A percentile compares a stretch with the other conserved stretches of the same genome.
phyloP scores from a whole-genome alignment of 441 rosid genomes.

The Biscutella laevigata region DNA sequence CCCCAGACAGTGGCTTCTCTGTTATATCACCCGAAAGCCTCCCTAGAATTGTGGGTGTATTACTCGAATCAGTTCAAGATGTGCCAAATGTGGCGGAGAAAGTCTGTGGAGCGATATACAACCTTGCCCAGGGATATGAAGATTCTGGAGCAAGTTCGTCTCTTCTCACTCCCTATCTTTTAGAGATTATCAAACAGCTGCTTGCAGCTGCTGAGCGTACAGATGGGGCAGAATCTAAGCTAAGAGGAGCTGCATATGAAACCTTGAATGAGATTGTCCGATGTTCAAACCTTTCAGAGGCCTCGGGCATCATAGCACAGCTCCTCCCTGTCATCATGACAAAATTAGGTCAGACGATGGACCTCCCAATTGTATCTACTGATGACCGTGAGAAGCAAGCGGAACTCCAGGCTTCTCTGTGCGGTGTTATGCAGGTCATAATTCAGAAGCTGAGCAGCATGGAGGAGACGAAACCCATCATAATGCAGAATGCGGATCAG shows the following conservation, averaged over 20 bases:
- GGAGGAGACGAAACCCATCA: constrained; percentile 49
- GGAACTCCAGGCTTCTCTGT: constrained; percentile 79
- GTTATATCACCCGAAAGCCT: constrained; percentile 59
- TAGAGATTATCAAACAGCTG: constrained; percentile 53
- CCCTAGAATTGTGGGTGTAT: constrained; percentile 47
- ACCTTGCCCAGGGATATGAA: constrained; percentile 90
- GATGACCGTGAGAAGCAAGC: constrained; percentile 92
- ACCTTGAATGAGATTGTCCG: constrained; percentile 87
- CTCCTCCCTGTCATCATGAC: constrained; percentile 72
- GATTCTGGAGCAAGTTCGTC: constrained; percentile 59
- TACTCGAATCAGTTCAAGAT: constrained; percentile 72
- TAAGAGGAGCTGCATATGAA: constrained; percentile 76
- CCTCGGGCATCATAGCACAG: constrained; percentile 56
- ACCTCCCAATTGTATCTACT: constrained; percentile 58
- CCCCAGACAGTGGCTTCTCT: constrained; percentile 69
- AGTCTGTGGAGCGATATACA: constrained; percentile 90
- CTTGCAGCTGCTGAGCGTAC: constrained; percentile 67
- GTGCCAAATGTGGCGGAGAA: constrained; percentile 91
- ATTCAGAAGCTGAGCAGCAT: constrained; percentile 71
- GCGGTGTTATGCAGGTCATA: constrained; percentile 91
- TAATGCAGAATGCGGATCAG: constrained; percentile 71
- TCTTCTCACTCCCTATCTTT: constrained; percentile 55
- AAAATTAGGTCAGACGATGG: constrained; percentile 68
- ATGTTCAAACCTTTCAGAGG: constrained; percentile 59
- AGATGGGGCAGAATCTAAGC: constrained; percentile 74